Evolutionary conservation across 768 basidiomycete genomes (phyloP).

Genomic region (Hypsizygus marmoreus): DNA sequence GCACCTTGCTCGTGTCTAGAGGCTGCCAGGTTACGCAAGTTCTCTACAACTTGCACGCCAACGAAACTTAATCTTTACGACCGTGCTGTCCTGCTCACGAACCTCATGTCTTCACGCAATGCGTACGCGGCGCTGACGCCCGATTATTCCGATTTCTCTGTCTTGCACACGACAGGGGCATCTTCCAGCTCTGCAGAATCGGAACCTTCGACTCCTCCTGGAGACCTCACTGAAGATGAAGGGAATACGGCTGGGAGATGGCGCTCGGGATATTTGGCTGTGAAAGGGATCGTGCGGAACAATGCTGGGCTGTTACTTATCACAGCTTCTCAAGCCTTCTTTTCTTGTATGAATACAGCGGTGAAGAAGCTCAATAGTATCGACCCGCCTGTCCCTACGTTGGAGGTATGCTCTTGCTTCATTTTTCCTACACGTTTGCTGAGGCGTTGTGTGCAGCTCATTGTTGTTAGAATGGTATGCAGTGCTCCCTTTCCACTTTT

Average conservation of each 20-base stretch:
- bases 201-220: slow-evolving; percentile 8
- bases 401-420: slow-evolving; percentile 42
- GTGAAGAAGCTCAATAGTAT: slow-evolving; percentile 64
- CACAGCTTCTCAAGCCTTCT: slow-evolving; percentile 56
- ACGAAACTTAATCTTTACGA: no score
- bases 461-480: slow-evolving; percentile 60
- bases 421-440: slow-evolving; percentile 1
- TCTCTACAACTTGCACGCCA: no score
- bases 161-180: slow-evolving; percentile 5
- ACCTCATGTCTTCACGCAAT: slow-evolving; percentile 15
- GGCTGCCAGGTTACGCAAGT: no score
- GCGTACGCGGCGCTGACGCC: slow-evolving; percentile 21
- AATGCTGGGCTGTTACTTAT: slow-evolving; percentile 68
- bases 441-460: slow-evolving; percentile 35
- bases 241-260: slow-evolving; percentile 4
- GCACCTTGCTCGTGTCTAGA: no score
- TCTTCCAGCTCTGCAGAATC: neutral
- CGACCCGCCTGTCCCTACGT: slow-evolving; percentile 56
- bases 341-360: slow-evolving; percentile 59
- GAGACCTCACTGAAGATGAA: slow-evolving; percentile 1
- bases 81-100: neutral
- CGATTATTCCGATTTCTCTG: slow-evolving; percentile 17
- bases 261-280: neutral
- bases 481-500: neutral
- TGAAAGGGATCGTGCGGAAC: slow-evolving; percentile 12